phyloP scores from a whole-genome alignment of 345 rosid genomes.

The Garcia nutans region DNA sequence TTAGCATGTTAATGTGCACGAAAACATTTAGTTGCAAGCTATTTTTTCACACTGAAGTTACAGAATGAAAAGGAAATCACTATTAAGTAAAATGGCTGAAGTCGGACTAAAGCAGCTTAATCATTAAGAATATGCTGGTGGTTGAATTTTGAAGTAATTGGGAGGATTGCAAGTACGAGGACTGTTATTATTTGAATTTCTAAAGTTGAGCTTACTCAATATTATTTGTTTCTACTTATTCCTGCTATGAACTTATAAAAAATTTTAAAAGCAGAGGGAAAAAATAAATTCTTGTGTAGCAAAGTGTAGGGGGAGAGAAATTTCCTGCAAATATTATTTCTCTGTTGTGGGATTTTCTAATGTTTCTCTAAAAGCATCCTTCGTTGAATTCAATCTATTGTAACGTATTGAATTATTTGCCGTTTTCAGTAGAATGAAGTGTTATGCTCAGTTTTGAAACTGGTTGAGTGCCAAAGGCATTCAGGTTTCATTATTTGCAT shows the following conservation, averaged over 20 bases:
- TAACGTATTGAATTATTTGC: no score
- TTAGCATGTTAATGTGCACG: constrained; percentile 8
- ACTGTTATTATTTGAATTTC: neutral
- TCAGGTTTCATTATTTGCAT: constrained; percentile 1
- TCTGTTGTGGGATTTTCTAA: no score
- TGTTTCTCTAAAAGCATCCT: no score
- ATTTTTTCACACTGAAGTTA: constrained; percentile 7
- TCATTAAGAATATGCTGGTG: neutral
- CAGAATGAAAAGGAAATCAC: neutral
- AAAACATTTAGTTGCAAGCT: neutral
- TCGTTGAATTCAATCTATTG: no score
- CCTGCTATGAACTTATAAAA: neutral
- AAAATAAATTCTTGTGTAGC: neutral
- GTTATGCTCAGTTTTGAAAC: neutral
- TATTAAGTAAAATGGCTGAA: neutral
- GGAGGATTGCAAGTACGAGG: neutral
- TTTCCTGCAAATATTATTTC: no score
- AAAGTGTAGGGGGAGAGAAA: no score
- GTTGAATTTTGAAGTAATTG: neutral
- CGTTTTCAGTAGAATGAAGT: no score
- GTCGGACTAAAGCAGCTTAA: neutral
- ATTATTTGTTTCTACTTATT: neutral
- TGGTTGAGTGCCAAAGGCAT: constrained; percentile 2
- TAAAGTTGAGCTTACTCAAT: neutral
- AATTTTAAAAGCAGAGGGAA: neutral